Evolutionary conservation across 352 stramenopile species (phyloP).

Genomic region (Peronosclerospora sorghi): DNA sequence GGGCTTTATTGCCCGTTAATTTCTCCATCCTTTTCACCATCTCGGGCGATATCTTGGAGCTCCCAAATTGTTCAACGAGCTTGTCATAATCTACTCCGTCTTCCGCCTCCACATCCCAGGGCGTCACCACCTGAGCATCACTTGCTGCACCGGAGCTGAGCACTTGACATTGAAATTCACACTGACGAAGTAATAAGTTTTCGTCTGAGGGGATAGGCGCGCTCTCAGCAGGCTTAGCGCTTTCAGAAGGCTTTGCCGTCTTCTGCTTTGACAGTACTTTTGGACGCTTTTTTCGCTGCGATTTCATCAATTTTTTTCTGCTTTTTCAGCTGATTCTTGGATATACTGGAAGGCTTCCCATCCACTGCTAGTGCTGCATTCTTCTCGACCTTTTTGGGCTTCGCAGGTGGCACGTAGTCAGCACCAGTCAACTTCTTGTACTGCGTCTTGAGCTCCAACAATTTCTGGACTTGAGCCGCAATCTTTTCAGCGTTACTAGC

Average conservation of each 20-base stretch:
- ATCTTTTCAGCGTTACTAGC: slow-evolving; percentile 33
- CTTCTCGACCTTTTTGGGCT: slow-evolving; percentile 27
- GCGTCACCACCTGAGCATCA: slow-evolving; percentile 81
- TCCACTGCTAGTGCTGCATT: slow-evolving; percentile 6
- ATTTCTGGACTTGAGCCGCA: slow-evolving; percentile 36
- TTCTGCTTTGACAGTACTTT: slow-evolving; percentile 25
- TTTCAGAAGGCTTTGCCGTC: slow-evolving; percentile 61
- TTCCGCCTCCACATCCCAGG: slow-evolving; percentile 91
- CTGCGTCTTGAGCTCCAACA: slow-evolving; percentile 65
- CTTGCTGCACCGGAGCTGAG: slow-evolving; percentile 33
- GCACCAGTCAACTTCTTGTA: slow-evolving; percentile 67
- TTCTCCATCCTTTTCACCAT: slow-evolving; percentile 93
- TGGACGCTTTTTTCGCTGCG: slow-evolving; percentile 40
- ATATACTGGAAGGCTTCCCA: slow-evolving; percentile 32
- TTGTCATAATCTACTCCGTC: slow-evolving; percentile 98
- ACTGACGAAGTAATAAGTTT: slow-evolving; percentile 61
- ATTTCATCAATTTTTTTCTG: slow-evolving; percentile 77
- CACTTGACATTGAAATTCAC: slow-evolving; percentile 63
- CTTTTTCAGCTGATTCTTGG: slow-evolving; percentile 84
- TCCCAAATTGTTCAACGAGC: slow-evolving; percentile 97
- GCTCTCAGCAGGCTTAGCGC: slow-evolving; percentile 50
- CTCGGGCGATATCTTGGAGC: slow-evolving; percentile 86
- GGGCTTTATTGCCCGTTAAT: slow-evolving; percentile 87
- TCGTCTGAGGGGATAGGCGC: slow-evolving; percentile 40
- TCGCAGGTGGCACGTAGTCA: slow-evolving; percentile 47